Evolutionary conservation across 2,329 filamentous ascomycete genomes (phyloP), one percentile per base, ranked within the genome.

Genomic region (Diaporthe amygdali): DNA sequence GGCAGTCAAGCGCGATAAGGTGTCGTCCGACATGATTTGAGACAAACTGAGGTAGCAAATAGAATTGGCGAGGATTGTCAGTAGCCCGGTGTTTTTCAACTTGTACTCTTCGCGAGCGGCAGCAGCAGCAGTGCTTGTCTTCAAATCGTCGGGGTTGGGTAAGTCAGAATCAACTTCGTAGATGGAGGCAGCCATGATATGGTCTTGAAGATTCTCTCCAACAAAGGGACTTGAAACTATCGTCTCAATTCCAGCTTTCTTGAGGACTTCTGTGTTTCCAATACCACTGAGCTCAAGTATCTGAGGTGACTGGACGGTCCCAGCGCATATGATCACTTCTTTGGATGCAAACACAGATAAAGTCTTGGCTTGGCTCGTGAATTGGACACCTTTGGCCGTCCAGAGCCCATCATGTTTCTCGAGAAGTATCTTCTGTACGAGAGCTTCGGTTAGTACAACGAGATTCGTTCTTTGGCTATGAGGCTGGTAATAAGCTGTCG

Each of bases 271-370:
- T 3, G 81, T 79, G 54, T 84, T 81, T 6, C 90, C 90, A 49
- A 92, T 84, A 0, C 90, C 90, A 0, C 89, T 91, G 1, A 91
- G 80, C 73, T 92, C 90, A 25, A 88, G 84, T 17, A 90, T 81
- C 78, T 87, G 89, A 6, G 86, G 90, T 10, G 87, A 90, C 75
- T 87, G 85, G 44, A 88, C 81, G 37, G 84, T 86, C 0, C 91
- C 91, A 0, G 89, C 89, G 5, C 86, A 86, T 2, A 93, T 77
- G 41, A 93, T 85, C 12, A 91, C 84, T 75, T 92, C 90, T 64
- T 69, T 69, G 14, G 46, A 44, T 7, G 56, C 68, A 14, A 46
- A 39, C 1, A 34, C 46, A 0, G 47, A 69, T 4, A 20, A 7
- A 6, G 8, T 37, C 4, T 77, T 77, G 70, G 79, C 76, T n/a